Conservation (phyloP, 257 asterid species). For the Plantago major region DNA sequence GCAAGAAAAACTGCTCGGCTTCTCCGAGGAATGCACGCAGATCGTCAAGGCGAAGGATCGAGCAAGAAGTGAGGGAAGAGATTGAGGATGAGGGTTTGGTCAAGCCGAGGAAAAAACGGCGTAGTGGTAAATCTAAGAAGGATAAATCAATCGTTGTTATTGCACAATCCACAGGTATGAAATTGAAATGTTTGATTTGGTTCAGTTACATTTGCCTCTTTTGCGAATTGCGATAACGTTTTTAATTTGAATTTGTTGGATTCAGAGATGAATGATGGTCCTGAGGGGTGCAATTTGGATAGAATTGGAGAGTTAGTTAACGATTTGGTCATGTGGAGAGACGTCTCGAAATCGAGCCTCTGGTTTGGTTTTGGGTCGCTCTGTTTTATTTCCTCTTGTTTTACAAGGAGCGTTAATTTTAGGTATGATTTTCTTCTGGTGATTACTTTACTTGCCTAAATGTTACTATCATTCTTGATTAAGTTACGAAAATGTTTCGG, state of each 20-base stretch:
- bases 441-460: too few species aligned
- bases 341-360: constrained; percentile 87
- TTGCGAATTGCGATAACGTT: too few species aligned
- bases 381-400: constrained; percentile 79
- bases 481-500: background rate
- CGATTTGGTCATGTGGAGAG: constrained; percentile 90
- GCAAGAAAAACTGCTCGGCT: constrained; percentile 40
- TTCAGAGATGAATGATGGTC: constrained; percentile 34
- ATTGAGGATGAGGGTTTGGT: constrained; percentile 43
- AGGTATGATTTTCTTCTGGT: constrained; percentile 37
- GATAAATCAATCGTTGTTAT: constrained; percentile 41
- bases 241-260: too few species aligned
- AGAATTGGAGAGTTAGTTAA: constrained; percentile 42
- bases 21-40: constrained; percentile 62
- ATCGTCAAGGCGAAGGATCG: constrained; percentile 50
- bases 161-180: constrained; percentile 1
- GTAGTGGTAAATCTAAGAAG: constrained; percentile 43
- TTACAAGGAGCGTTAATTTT: constrained; percentile 52
- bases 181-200: too few species aligned
- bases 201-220: too few species aligned
- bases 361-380: constrained; percentile 94
- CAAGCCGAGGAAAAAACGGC: constrained; percentile 69
- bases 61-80: constrained; percentile 68
- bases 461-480: background rate
- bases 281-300: constrained; percentile 44